phyloP scores from a whole-genome alignment of 805 yeast species.

The Zygoascus bituminiphila region DNA sequence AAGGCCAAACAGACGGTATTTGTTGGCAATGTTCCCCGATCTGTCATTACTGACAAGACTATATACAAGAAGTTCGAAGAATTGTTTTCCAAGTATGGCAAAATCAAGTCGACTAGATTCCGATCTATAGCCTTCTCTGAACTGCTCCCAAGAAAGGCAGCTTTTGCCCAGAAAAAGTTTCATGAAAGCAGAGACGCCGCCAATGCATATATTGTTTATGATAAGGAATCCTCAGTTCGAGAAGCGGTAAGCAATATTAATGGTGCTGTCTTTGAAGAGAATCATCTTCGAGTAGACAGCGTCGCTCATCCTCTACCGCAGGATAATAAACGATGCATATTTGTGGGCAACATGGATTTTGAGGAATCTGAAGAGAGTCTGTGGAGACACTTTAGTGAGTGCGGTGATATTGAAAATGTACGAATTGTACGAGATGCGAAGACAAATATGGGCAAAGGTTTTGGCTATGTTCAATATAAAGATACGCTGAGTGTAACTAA shows the following conservation, averaged over 20 bases:
- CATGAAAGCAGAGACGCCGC: conserved; percentile 72
- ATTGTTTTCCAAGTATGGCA: conserved; percentile 42
- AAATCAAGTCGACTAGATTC: conserved; percentile 72
- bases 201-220: conserved; percentile 82
- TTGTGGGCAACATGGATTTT: conserved; percentile 90
- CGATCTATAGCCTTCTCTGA: conserved; percentile 87
- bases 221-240: conserved; percentile 37
- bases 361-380: conserved; percentile 85
- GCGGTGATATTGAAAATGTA: conserved; percentile 77
- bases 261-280: conserved; percentile 56
- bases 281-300: conserved; percentile 85
- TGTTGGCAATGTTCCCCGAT: conserved; percentile 72
- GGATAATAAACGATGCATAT: conserved; percentile 74
- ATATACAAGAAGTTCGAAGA: conserved; percentile 56
- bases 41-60: conserved; percentile 56
- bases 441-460: conserved; percentile 94
- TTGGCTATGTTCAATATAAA: conserved; percentile 88
- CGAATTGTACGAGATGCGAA: conserved; percentile 86
- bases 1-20: conserved; percentile 82
- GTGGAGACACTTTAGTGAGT: conserved; percentile 66
- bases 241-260: conserved; percentile 44
- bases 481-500: conserved; percentile 60
- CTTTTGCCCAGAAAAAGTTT: conserved; percentile 70
- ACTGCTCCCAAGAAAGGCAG: conserved; percentile 84
- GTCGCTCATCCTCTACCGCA: conserved; percentile 86